A percentile compares a stretch with the other conserved stretches of the same genome.
Conservation (phyloP, 2,329 filamentous ascomycete genomes). For the Dactylonectria macrodidyma region DNA sequence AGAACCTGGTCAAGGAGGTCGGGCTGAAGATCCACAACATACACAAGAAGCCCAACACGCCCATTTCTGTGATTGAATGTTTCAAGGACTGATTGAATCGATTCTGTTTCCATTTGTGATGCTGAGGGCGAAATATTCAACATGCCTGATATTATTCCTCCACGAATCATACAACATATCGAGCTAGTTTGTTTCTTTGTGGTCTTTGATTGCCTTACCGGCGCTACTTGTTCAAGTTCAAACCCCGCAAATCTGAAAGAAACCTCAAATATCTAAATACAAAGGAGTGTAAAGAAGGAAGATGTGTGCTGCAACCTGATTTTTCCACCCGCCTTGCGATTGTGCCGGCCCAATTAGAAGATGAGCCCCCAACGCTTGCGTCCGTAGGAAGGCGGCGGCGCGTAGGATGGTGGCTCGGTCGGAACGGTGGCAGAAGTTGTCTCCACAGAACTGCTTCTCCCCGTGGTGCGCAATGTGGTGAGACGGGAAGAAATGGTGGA, state of each 20-base stretch:
- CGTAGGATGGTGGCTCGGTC: slow-evolving; percentile 35
- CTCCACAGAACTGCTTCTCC: slow-evolving; percentile 18
- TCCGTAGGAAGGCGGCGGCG: slow-evolving; percentile 37
- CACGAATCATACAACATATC: not conserved
- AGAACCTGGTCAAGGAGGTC: slow-evolving; percentile 40
- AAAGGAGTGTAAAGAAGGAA: slow-evolving; percentile 25
- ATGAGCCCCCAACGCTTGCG: slow-evolving; percentile 41
- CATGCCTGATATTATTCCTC: not conserved
- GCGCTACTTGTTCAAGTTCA: slow-evolving; percentile 2
- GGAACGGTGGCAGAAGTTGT: slow-evolving; percentile 16
- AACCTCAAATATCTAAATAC: slow-evolving; percentile 21
- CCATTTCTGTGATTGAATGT: slow-evolving; percentile 42
- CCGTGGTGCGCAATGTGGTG: slow-evolving; percentile 46
- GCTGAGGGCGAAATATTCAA: not conserved
- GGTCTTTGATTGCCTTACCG: not conserved
- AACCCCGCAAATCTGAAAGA: slow-evolving; percentile 7
- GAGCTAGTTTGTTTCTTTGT: not conserved
- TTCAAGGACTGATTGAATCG: slow-evolving; percentile 10
- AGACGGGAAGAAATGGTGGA: slow-evolving; percentile 19
- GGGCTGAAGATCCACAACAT: slow-evolving; percentile 48
- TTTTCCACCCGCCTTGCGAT: not conserved
- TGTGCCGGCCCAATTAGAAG: slow-evolving; percentile 17
- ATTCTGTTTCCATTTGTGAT: not conserved
- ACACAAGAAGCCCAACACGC: slow-evolving; percentile 19
- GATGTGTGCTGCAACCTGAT: not conserved